Base-by-base conservation (phyloP, 2,329 filamentous ascomycete genomes). In the Talaromyces verruculosus region DNA sequence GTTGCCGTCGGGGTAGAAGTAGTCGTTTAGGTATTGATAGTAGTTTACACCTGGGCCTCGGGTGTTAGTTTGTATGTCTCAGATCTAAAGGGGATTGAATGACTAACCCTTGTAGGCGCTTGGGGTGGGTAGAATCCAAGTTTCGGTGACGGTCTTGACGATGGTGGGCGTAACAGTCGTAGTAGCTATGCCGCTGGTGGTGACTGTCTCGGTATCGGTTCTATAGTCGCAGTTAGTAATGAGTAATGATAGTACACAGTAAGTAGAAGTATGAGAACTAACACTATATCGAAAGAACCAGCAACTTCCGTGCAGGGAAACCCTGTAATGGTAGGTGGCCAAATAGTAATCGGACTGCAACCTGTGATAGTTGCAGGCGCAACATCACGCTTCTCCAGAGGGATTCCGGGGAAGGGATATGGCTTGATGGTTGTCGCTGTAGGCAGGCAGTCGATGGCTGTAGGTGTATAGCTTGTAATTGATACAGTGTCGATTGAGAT, bases 1-100 rank as follows among this genome's bases (percentile, higher is more conserved):
- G 61, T 55, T n/a, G 3, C 61, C 61, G 51, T 63, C 61, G 13
- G 61, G 61, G 22, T 63, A 63, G 49, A 63, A 55, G 25, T 63
- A 63, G 61, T 63, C 61, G n/a, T 63, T 63, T 6, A 63, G 39
- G 22, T 63, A 63, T 63, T 63, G 61, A 25, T 63, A 63, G 8
- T 63, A 63, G 49, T 63, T 63, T 35, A 63, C 61, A 2, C 61
- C 61, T 63, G n/a, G 15, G 3, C 1, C 7, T 11, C 7, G n/a
- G 15, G 19, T 10, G 39, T 62, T 41, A 62, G 60, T 41, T 59
- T 19, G 5, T 19, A 15, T 37, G 35, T 37, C 35, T 37, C 7
- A 10, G 4, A 28, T 22, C 30, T 25, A 37, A 19, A 5, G 17
- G 15, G 13, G 6, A 11, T 22, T 37, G 35, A 13, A 19, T 6